These are phyloP conservation scores for Solanum megistacrolobum DNA, from an alignment of 257 asterid species.

Conservation along the genomic window DNA sequence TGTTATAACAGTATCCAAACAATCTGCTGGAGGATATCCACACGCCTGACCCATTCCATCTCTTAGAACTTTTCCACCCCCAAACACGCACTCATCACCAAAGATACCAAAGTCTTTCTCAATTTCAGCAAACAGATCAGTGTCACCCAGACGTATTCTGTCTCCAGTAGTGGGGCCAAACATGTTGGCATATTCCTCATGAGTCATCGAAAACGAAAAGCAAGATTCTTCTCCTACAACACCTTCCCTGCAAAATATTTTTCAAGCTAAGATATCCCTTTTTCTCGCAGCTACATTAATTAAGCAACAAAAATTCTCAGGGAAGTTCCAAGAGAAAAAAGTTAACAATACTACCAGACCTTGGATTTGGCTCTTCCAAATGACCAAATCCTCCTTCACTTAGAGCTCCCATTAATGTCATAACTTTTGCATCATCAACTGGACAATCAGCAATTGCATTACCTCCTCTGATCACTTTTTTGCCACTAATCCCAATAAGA, in stretches of 20 bases:
- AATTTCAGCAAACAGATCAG: slow-evolving; percentile 76
- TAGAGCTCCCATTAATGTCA: slow-evolving; percentile 41
- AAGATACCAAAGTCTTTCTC: slow-evolving; percentile 62
- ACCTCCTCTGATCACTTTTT: slow-evolving; percentile 76
- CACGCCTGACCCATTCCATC: slow-evolving; percentile 95
- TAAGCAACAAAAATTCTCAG: slow-evolving; percentile 5
- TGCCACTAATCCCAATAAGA: slow-evolving; percentile 75
- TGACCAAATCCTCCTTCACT: slow-evolving; percentile 36
- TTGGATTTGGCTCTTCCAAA: slow-evolving; percentile 45
- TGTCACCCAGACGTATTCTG: slow-evolving; percentile 88
- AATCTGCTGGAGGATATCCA: slow-evolving; percentile 45
- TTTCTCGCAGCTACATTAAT: background rate
- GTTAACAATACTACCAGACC: slow-evolving; percentile 28
- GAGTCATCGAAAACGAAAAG: slow-evolving; percentile 44
- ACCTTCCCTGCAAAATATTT: slow-evolving; percentile 53
- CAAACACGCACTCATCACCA: slow-evolving; percentile 95
- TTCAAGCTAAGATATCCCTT: slow-evolving; percentile 7
- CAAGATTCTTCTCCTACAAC: slow-evolving; percentile 50
- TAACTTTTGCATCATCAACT: slow-evolving; percentile 32
- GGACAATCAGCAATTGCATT: slow-evolving; percentile 65
- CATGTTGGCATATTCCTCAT: slow-evolving; percentile 71
- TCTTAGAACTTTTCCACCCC: slow-evolving; percentile 92
- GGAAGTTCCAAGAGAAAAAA: background rate
- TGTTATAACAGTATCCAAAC: slow-evolving; percentile 88
- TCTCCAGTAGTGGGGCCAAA: slow-evolving; percentile 92